phyloP scores from a whole-genome alignment of 371 early-diverging fungal genomes.

The Parasitella parasitica region DNA sequence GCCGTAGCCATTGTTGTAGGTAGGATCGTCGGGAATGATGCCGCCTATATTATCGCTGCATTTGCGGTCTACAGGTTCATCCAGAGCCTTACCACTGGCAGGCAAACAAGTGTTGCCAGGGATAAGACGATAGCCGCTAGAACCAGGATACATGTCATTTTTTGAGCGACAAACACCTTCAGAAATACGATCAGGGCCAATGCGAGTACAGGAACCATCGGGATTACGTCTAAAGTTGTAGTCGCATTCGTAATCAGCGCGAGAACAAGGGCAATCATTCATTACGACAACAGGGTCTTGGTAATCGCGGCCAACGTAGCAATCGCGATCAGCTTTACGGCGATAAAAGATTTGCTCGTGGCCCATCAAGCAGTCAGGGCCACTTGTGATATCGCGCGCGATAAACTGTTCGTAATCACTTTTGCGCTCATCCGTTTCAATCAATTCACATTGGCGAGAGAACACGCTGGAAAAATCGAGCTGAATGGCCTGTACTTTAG shows the following conservation, averaged over 20 bases:
- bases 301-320: conserved; percentile 74
- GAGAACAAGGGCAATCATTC: conserved; percentile 76
- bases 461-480: conserved; percentile 73
- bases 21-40: conserved; percentile 1
- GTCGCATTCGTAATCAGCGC: conserved; percentile 92
- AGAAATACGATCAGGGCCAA: conserved; percentile 54
- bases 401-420: conserved; percentile 84
- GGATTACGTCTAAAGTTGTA: conserved; percentile 68
- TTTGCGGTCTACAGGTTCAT: conserved; percentile 60
- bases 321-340: conserved; percentile 74
- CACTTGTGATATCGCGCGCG: conserved; percentile 57
- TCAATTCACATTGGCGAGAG: conserved; percentile 65
- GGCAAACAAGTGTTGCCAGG: conserved; percentile 76
- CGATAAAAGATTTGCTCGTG: conserved; percentile 74
- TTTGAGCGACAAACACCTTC: conserved; percentile 55
- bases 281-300: conserved; percentile 53
- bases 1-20: neutral
- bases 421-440: conserved; percentile 46
- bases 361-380: conserved; percentile 87
- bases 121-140: conserved; percentile 87
- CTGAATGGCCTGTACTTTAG: conserved; percentile 50
- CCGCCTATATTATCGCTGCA: conserved; percentile 52
- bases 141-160: conserved; percentile 71
- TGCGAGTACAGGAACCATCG: conserved; percentile 57
- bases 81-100: conserved; percentile 53